phyloP scores from a whole-genome alignment of 2,329 filamentous ascomycete genomes.

The Coniochaeta prunicola region DNA sequence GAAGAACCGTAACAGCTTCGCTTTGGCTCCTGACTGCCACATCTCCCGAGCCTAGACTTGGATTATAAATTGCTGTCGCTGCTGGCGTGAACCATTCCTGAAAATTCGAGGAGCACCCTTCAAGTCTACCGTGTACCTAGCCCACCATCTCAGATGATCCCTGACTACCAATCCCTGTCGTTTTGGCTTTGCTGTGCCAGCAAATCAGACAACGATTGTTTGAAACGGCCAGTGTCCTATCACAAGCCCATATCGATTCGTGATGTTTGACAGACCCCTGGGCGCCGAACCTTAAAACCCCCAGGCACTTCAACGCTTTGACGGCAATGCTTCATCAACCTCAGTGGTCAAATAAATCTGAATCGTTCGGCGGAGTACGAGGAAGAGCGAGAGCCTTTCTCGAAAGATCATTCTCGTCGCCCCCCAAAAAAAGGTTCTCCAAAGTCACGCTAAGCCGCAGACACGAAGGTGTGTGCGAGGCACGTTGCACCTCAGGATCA shows the following conservation, averaged over 20 bases:
- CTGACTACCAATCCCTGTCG: background rate
- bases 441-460: background rate
- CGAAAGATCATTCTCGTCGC: background rate
- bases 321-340: background rate
- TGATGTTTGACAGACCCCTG: background rate
- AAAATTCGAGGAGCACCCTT: too few relatives aligned
- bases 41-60: too few relatives aligned
- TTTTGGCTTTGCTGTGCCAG: conserved; percentile 4
- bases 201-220: conserved; percentile 6
- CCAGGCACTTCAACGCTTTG: background rate
- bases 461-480: background rate
- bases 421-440: too few relatives aligned
- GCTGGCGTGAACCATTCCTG: too few relatives aligned
- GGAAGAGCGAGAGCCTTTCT: background rate
- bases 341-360: background rate
- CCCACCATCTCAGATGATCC: background rate
- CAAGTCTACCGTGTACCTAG: conserved; percentile 3
- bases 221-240: conserved; percentile 8
- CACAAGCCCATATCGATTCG: background rate
- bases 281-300: background rate
- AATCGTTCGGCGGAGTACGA: background rate
- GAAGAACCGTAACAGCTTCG: too few relatives aligned
- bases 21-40: too few relatives aligned
- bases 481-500: background rate
- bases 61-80: too few relatives aligned